These are phyloP conservation scores for Aspergillus sparsus DNA, from an alignment of 495 filamentous ascomycete species.

Conservation along the genomic window DNA sequence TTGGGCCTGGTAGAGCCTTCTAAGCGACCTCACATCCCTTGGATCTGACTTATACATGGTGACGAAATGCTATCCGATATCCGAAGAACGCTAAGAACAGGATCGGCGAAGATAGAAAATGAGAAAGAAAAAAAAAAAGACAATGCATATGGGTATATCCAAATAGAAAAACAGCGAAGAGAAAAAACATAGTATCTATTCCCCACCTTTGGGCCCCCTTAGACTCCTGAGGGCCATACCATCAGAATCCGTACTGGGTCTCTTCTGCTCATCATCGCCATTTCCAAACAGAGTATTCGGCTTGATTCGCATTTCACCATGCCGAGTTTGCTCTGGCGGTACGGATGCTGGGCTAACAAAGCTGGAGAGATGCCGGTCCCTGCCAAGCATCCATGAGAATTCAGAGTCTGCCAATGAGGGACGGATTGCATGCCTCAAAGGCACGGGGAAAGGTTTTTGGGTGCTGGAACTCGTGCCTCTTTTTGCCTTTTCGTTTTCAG, in stretches of 20 bases:
- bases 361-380: constrained; percentile 48
- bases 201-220: constrained; percentile 62
- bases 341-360: constrained; percentile 54
- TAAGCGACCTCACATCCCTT: no score
- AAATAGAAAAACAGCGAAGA: neutral
- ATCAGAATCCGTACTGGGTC: constrained; percentile 37
- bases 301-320: constrained; percentile 34
- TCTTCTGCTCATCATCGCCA: constrained; percentile 35
- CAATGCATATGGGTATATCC: constrained; percentile 2
- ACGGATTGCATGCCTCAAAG: constrained; percentile 19
- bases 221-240: constrained; percentile 52
- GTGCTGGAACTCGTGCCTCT: constrained; percentile 4
- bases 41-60: no score
- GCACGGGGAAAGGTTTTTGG: constrained; percentile 17
- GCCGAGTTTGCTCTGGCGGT: constrained; percentile 49
- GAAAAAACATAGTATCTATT: constrained; percentile 9
- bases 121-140: constrained; percentile 14
- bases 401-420: constrained; percentile 71
- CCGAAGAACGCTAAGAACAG: no score
- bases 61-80: no score
- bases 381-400: constrained; percentile 94
- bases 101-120: neutral
- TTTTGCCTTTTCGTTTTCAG: constrained; percentile 14
- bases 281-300: constrained; percentile 44
- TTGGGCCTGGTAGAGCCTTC: neutral